phyloP scores from a whole-genome alignment of 2,329 filamentous ascomycete genomes.

The Dryadomyces quercus-mongolicae region DNA sequence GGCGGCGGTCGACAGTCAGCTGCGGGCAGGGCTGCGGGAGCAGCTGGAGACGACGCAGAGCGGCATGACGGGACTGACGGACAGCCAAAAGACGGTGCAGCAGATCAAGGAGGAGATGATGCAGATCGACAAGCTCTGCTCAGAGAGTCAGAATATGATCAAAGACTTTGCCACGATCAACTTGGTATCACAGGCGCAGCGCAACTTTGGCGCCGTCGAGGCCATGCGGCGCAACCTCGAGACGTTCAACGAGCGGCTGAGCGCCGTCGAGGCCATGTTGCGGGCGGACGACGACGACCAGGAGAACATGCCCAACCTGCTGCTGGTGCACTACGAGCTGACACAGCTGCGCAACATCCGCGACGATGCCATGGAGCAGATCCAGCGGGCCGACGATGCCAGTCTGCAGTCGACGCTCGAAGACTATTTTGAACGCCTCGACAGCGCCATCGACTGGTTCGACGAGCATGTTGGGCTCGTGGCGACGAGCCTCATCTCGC shows the following conservation, averaged over 20 bases:
- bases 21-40: slow-evolving; percentile 76
- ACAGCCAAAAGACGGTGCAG: slow-evolving; percentile 84
- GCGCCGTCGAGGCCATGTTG: slow-evolving; percentile 65
- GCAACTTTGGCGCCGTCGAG: slow-evolving; percentile 90
- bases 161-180: slow-evolving; percentile 92
- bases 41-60: slow-evolving; percentile 91
- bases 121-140: slow-evolving; percentile 94
- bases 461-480: slow-evolving; percentile 86
- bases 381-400: slow-evolving; percentile 60
- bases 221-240: slow-evolving; percentile 87
- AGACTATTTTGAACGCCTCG: slow-evolving; percentile 79
- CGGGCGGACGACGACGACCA: slow-evolving; percentile 72
- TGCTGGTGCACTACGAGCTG: slow-evolving; percentile 83
- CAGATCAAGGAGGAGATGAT: slow-evolving; percentile 97
- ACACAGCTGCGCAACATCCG: slow-evolving; percentile 86
- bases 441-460: slow-evolving; percentile 85
- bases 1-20: slow-evolving; percentile 75
- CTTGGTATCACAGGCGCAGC: slow-evolving; percentile 81
- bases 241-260: slow-evolving; percentile 69
- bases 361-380: slow-evolving; percentile 95
- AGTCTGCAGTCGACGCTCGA: slow-evolving; percentile 72
- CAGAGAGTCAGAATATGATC: slow-evolving; percentile 95
- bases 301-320: slow-evolving; percentile 83
- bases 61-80: slow-evolving; percentile 78
- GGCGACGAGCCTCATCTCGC: slow-evolving; percentile 77